A percentile compares a stretch with the other conserved stretches of the same genome.
Evolutionary conservation across 2,329 filamentous ascomycete species (phyloP).

Genomic region (Orbilia blumenaviensis): DNA sequence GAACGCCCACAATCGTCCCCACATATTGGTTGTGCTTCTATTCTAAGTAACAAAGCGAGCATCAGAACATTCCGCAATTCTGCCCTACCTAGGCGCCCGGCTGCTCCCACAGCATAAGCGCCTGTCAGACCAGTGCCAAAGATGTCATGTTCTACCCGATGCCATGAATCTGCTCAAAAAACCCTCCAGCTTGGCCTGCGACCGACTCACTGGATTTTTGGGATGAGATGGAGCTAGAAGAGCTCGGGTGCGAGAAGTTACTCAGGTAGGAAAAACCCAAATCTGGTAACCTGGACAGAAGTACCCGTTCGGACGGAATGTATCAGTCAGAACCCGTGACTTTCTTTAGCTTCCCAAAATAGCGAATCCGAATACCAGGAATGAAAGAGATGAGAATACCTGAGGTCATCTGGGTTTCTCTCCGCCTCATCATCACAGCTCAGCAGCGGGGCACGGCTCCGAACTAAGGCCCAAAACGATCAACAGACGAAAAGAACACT

Average conservation of each 20-base stretch:
- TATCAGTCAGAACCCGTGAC: background rate
- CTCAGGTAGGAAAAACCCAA: background rate
- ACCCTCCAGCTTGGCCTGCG: conserved; percentile 3
- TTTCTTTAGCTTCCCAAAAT: conserved; percentile 11
- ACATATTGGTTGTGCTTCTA: conserved; percentile 33
- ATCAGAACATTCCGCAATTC: conserved; percentile 43
- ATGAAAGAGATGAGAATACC: background rate
- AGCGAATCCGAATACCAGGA: background rate
- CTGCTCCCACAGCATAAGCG: conserved; percentile 51
- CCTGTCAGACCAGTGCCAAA: conserved; percentile 41
- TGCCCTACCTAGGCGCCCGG: conserved; percentile 53
- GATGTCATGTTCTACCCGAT: conserved; percentile 22
- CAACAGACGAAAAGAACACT: conserved; percentile 17
- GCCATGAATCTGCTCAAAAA: conserved; percentile 19
- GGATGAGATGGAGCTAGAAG: conserved; percentile 1
- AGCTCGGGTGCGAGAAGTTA: background rate
- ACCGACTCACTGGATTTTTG: background rate
- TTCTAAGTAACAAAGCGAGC: conserved; percentile 50
- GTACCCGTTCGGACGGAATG: background rate
- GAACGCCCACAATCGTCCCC: conserved; percentile 31
- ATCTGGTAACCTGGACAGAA: background rate
- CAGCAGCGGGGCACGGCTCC: background rate
- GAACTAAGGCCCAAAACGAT: conserved; percentile 24
- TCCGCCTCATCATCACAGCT: conserved; percentile 14
- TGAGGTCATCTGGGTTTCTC: conserved; percentile 13